Evolutionary conservation across 2,329 filamentous ascomycete species (phyloP), one percentile per base, ranked within the genome.

Genomic region (Pleoardoris graminearum): DNA sequence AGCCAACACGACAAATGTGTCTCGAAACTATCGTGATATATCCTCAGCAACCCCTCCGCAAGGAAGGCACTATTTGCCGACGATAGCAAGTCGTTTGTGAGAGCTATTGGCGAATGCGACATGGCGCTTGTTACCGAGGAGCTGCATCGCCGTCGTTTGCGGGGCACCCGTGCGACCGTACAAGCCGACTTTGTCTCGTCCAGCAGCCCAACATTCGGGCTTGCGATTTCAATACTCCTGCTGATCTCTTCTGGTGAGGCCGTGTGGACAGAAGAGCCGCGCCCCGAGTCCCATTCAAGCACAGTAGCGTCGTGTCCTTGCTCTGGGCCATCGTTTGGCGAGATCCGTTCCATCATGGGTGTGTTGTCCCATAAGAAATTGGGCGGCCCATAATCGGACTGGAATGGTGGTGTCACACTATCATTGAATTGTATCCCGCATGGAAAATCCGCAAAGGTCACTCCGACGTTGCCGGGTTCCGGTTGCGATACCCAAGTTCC

Each of bases 21-120:
- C 56, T 82, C 80, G 56, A 82, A 72, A 25, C 79, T 80, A 55
- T 82, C 79, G 57, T 82, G 80, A 60, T 82, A 83, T 29, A 82
- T 77, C 38, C 73, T 74, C 45, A 82, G 65, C 16, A 82, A 67
- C 12, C 67, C 75, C 35, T 77, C 71, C 1, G 75, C 75, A 50
- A 81, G 74, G 22, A 77, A 65, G 6, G 65, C 66, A 25, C 69
- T 75, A 46, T 73, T 73, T 41, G 64, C 69, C 32, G 69, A 62
- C 17, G 62, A 66, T 3, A 72, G 60, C 16, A 75, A 62, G 44
- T 69, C 63, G 54, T 67, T 61, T 23, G 61, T 53, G 39, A 65
- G 55, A 16, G 62, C 63, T 47, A 62, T 50, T 12, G 59, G 39
- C 51, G 62, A 57, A 39, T 52, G 62, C 51, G 56, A 58, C 39